These are phyloP conservation scores for Nitzschia palea DNA, from an alignment of 108 stramenopile genomes.

Conservation along the genomic window DNA sequence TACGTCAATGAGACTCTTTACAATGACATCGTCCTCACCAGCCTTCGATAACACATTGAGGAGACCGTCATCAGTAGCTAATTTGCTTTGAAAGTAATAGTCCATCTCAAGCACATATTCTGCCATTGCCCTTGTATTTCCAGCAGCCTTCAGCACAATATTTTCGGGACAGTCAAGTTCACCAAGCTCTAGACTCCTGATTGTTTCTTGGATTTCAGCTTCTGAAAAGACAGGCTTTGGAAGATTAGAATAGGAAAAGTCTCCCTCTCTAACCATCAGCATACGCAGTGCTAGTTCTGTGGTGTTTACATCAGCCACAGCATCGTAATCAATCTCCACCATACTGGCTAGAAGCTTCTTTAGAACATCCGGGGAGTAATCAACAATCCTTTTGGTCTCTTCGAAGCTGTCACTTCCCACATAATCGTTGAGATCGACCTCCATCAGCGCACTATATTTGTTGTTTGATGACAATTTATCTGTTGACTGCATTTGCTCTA, in stretches of 20 bases:
- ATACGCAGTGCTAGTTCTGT: constrained; percentile 36
- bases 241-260: constrained; percentile 18
- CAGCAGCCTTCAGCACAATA: constrained; percentile 40
- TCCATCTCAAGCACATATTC: constrained; percentile 58
- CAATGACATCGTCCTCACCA: not conserved
- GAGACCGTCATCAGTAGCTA: constrained; percentile 15
- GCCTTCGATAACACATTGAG: not conserved
- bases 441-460: not conserved
- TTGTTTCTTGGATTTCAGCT: constrained; percentile 48
- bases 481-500: not conserved
- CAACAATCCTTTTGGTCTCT: constrained; percentile 24
- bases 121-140: constrained; percentile 61
- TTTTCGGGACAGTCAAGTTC: not conserved
- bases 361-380: constrained; percentile 51
- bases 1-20: not conserved
- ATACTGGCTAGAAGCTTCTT: constrained; percentile 39
- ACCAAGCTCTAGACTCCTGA: constrained; percentile 13
- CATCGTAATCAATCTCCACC: constrained; percentile 29
- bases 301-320: constrained; percentile 21
- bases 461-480: not conserved
- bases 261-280: constrained; percentile 1
- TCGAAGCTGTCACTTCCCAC: constrained; percentile 38
- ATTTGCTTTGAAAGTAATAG: constrained; percentile 33
- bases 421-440: not conserved
- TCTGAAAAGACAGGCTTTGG: constrained; percentile 46